Base-by-base conservation (phyloP, 768 basidiomycete genomes). In the Psilocybe azurescens region DNA sequence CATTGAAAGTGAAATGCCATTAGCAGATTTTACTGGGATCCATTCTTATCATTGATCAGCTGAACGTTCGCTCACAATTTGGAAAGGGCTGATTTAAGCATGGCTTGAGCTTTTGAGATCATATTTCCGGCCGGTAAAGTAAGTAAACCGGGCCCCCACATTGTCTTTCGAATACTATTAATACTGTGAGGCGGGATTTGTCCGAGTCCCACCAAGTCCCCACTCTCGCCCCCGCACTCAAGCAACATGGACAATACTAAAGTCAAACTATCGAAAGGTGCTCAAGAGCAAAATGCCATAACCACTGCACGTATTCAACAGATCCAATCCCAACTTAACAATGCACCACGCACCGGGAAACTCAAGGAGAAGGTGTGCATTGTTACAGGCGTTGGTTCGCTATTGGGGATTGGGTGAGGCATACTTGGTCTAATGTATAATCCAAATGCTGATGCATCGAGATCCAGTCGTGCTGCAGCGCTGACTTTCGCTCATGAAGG, bases 361-460 rank as follows among this genome's bases (percentile, higher is more conserved):
- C 81, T 96, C 65, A 82, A 81, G 70, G 87, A 82, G 64, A 96
- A 94, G 74, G 92, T 95, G 28, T 93, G 90, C 68, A 82, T 97
- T 59, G 84, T 97, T 67, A 97, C 95, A 0, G 95, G 95, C 16
- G 94, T 90, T 32, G 90, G 91, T 32, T 95, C 93, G 18, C 71
- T 90, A 66, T 89, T 89, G 71, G 95, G 95, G 16, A 97, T 97
- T 62, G 95, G 95, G 90, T 95, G 76, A 66, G 85, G 9, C 20
- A 20, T 58, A 30, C 53, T 38, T 55, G 41, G 58, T 56, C 57
- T 20, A 57, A 20, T 50, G 49, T 29, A 54, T 7, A 10, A 48
- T 39, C 49, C 38, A 59, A 24, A 65, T 62, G 39, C n/a, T 33
- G 18, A 53, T n/a, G 58, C 46, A 29, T 59, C 57, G 50, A 39